These are phyloP conservation scores for Neonectria faginata DNA, from an alignment of 2,329 filamentous ascomycete species.

Conservation along the genomic window DNA sequence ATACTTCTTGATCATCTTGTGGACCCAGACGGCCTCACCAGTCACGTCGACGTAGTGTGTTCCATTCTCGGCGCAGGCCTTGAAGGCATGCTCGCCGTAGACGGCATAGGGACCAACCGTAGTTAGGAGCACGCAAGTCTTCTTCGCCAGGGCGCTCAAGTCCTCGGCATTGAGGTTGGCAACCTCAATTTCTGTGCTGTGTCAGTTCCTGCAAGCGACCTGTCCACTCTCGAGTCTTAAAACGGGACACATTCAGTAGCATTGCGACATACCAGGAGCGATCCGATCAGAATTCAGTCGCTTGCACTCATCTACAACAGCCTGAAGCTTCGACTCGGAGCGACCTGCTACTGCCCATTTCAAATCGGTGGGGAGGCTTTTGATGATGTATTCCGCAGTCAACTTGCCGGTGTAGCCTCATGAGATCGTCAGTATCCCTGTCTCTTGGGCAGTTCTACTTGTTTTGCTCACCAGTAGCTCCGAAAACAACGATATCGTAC, in stretches of 20 bases:
- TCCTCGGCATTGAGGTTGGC: conserved; percentile 60
- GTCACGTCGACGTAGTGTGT: conserved; percentile 75
- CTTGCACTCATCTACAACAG: conserved; percentile 75
- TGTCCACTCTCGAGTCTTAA: conserved; percentile 6
- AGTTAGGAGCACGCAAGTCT: conserved; percentile 67
- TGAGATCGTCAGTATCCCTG: conserved; percentile 26
- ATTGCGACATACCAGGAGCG: conserved; percentile 69
- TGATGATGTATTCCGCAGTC: conserved; percentile 79
- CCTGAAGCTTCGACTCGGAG: conserved; percentile 79
- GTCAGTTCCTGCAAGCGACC: conserved; percentile 10
- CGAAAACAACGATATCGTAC: conserved; percentile 69
- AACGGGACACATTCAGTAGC: not conserved
- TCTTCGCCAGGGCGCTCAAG: conserved; percentile 63
- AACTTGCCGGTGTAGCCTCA: conserved; percentile 86
- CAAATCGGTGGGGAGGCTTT: conserved; percentile 77
- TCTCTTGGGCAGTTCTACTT: not conserved
- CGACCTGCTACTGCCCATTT: conserved; percentile 92
- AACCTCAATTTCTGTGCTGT: conserved; percentile 62
- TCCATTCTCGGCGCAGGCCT: conserved; percentile 70
- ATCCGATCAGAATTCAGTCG: conserved; percentile 75
- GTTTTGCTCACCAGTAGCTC: conserved; percentile 63
- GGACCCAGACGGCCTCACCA: conserved; percentile 69
- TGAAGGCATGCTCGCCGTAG: conserved; percentile 69
- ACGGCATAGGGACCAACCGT: conserved; percentile 69
- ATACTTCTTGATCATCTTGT: conserved; percentile 71